Evolutionary conservation across 768 basidiomycete species (phyloP).

Genomic region (Calocybe cyanea): DNA sequence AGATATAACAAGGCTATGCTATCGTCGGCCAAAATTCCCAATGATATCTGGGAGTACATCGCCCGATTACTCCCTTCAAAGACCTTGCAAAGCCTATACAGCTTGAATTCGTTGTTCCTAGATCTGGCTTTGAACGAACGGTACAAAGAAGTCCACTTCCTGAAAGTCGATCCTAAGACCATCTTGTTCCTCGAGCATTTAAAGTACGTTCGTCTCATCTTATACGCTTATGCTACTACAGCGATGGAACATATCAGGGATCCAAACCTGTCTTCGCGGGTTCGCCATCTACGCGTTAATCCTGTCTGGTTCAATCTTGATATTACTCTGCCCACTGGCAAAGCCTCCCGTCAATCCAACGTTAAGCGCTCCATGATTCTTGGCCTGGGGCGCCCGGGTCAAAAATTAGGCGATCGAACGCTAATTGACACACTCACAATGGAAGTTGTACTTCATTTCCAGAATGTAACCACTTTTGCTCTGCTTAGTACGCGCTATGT

Average conservation of each 20-base stretch:
- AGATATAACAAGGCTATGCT: too few relatives aligned
- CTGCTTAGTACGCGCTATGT: conserved; percentile 10
- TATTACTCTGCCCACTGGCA: neutral
- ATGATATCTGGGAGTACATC: conserved; percentile 19
- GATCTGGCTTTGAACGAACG: conserved; percentile 18
- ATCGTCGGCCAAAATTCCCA: too few relatives aligned
- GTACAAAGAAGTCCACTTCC: conserved; percentile 11
- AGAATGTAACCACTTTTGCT: conserved; percentile 10
- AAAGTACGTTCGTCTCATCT: neutral
- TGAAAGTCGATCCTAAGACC: conserved; percentile 8
- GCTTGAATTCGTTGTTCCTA: conserved; percentile 17
- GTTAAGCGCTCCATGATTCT: neutral
- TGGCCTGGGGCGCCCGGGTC: neutral
- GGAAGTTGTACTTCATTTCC: conserved; percentile 5
- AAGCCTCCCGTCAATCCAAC: conserved; percentile 1
- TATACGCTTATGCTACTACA: neutral
- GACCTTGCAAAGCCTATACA: conserved; percentile 15
- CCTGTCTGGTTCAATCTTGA: conserved; percentile 14
- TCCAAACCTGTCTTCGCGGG: conserved; percentile 8
- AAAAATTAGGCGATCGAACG: neutral
- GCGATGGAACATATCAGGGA: conserved; percentile 2
- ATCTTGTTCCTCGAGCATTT: conserved; percentile 11
- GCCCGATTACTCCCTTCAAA: conserved; percentile 16
- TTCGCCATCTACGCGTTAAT: conserved; percentile 14
- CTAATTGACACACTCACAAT: conserved; percentile 7